Evolutionary conservation across 2,329 filamentous ascomycete species (phyloP).

Genomic region (Aspergillus udagawae): DNA sequence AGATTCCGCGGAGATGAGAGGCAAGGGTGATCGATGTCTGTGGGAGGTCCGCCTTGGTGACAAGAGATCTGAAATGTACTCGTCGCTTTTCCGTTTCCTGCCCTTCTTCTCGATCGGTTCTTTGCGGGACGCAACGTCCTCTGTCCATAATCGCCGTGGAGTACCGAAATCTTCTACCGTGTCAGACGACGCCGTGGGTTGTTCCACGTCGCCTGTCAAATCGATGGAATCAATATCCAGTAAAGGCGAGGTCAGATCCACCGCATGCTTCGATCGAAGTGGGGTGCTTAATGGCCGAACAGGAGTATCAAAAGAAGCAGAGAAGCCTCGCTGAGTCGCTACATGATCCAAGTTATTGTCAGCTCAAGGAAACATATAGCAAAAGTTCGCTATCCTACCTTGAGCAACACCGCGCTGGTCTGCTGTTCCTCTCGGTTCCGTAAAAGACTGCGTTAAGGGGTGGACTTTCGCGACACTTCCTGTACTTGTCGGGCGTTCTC

Average conservation of each 20-base stretch:
- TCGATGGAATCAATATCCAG: conserved; percentile 44
- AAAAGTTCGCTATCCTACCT: conserved; percentile 20
- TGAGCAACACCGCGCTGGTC: conserved; percentile 8
- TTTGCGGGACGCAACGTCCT: conserved; percentile 38
- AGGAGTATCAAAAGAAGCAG: conserved; percentile 15
- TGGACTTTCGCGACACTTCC: conserved; percentile 19
- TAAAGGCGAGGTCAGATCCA: conserved; percentile 13
- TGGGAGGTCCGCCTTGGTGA: conserved; percentile 28
- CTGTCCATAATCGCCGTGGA: conserved; percentile 40
- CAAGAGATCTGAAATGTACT: conserved; percentile 38
- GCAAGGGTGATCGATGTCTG: conserved; percentile 20
- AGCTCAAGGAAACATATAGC: conserved; percentile 1
- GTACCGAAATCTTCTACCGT: conserved; percentile 40
- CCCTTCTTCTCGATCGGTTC: conserved; percentile 36
- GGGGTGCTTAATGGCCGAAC: conserved; percentile 18
- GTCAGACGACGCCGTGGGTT: conserved; percentile 34
- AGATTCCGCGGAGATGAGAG: neutral
- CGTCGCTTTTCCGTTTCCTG: conserved; percentile 49
- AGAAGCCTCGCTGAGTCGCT: conserved; percentile 11
- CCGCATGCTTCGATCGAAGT: conserved; percentile 13
- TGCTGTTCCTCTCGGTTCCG: conserved; percentile 2
- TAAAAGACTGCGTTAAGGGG: conserved; percentile 9
- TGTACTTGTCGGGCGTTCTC: conserved; percentile 16
- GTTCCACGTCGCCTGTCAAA: conserved; percentile 38
- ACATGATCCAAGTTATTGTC: conserved; percentile 9